A percentile compares a stretch with the other conserved stretches of the same genome.
Conservation (phyloP, 768 basidiomycete species). For the Xerocomellus intermedius region DNA sequence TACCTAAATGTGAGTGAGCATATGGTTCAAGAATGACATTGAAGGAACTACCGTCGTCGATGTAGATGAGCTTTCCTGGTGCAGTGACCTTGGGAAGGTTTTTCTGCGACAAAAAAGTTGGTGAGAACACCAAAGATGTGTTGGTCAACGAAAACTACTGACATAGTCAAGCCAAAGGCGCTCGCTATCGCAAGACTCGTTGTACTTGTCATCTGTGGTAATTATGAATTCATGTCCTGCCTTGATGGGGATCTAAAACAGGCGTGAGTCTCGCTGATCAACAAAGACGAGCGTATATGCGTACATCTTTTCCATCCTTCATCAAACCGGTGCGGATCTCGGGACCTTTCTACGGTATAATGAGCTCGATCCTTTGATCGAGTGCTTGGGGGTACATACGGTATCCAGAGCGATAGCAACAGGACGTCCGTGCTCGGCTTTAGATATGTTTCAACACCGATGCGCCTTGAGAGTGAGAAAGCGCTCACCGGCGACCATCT, state of each 20-base stretch:
- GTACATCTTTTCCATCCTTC: slow-evolving; percentile 79
- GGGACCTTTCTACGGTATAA: slow-evolving; percentile 80
- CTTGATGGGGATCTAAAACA: slow-evolving; percentile 65
- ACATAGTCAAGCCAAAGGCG: slow-evolving; percentile 94
- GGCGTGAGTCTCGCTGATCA: slow-evolving; percentile 3
- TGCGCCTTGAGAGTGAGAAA: background rate
- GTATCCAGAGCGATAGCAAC: slow-evolving; percentile 98
- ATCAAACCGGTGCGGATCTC: slow-evolving; percentile 98
- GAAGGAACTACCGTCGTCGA: slow-evolving; percentile 77
- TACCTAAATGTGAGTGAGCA: slow-evolving; percentile 40
- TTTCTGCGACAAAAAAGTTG: slow-evolving; percentile 41
- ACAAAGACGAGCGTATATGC: slow-evolving; percentile 32
- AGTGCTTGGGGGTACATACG: slow-evolving; percentile 43
- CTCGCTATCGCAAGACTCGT: slow-evolving; percentile 77
- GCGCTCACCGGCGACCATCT: slow-evolving; percentile 69
- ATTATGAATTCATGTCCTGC: slow-evolving; percentile 95
- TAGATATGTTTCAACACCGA: slow-evolving; percentile 2
- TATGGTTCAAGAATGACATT: background rate
- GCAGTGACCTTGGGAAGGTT: slow-evolving; percentile 95
- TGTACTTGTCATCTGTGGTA: slow-evolving; percentile 80
- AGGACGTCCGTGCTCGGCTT: slow-evolving; percentile 74
- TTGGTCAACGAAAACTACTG: slow-evolving; percentile 31
- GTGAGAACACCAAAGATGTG: slow-evolving; percentile 1
- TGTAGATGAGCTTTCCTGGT: slow-evolving; percentile 96
- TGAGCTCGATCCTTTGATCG: slow-evolving; percentile 5